Conservation (phyloP, 176 grass and related monocot species). For the Carex cristatella region DNA sequence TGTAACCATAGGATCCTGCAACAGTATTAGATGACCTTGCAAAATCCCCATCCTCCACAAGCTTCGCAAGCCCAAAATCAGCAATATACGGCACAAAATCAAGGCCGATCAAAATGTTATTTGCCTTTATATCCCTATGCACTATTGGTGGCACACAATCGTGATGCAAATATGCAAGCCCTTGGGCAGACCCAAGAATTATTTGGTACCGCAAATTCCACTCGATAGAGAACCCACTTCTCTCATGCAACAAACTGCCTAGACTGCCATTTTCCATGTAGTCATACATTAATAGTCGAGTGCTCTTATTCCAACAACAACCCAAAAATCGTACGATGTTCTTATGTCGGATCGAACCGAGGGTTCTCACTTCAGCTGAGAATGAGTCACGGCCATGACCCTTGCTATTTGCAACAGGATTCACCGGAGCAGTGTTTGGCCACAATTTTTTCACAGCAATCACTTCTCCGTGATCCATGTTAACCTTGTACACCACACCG, state of each 20-base stretch:
- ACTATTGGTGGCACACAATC: conserved; percentile 89
- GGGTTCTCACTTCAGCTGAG: conserved; percentile 86
- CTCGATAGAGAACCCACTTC: conserved; percentile 62
- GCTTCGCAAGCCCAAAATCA: conserved; percentile 93
- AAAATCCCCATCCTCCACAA: conserved; percentile 80
- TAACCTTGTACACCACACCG: conserved; percentile 84
- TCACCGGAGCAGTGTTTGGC: conserved; percentile 30
- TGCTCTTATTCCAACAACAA: conserved; percentile 94
- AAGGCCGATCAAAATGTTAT: conserved; percentile 89
- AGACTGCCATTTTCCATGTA: conserved; percentile 99
- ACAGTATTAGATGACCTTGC: conserved; percentile 77
- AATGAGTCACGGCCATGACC: conserved; percentile 68
- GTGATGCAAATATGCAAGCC: conserved; percentile 84
- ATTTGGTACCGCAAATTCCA: conserved; percentile 88
- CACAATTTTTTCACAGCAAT: conserved; percentile 98
- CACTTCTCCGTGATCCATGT: conserved; percentile 72
- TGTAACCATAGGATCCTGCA: conserved; percentile 96
- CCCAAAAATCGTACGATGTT: conserved; percentile 94
- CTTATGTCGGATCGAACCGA: conserved; percentile 93
- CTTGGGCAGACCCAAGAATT: conserved; percentile 78
- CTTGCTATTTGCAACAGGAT: conserved; percentile 33
- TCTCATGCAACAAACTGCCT: conserved; percentile 79
- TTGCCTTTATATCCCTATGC: conserved; percentile 93
- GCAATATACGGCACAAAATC: conserved; percentile 97
- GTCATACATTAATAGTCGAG: conserved; percentile 85